Conservation (phyloP, 768 basidiomycete genomes). For the Clitopilus hobsonii region DNA sequence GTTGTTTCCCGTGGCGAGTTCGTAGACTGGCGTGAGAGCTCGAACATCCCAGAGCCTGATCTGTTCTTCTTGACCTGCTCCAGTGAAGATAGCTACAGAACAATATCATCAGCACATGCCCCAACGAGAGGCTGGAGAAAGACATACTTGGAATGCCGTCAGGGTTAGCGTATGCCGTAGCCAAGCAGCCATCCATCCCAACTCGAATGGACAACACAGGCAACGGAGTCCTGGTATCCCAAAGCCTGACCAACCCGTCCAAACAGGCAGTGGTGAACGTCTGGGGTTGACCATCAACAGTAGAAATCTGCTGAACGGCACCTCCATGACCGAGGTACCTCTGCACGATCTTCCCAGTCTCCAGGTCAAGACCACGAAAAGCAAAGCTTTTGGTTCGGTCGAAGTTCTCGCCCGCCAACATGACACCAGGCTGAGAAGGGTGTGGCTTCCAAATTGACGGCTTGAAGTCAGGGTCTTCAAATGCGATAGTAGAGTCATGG, state of each 20-base stretch:
- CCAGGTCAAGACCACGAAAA: slow-evolving; percentile 21
- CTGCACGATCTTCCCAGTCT: slow-evolving; percentile 19
- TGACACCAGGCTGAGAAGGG: background rate
- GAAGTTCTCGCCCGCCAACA: background rate
- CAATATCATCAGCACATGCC: background rate
- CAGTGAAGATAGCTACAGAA: slow-evolving; percentile 23
- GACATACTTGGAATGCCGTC: slow-evolving; percentile 30
- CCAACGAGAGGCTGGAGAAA: background rate
- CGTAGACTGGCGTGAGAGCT: slow-evolving; percentile 28
- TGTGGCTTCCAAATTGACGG: background rate
- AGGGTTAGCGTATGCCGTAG: slow-evolving; percentile 26
- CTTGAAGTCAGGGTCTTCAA: background rate
- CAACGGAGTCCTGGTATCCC: slow-evolving; percentile 29
- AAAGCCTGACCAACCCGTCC: slow-evolving; percentile 36
- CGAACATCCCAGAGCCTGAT: slow-evolving; percentile 42
- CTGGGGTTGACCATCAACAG: slow-evolving; percentile 27
- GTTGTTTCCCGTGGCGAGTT: slow-evolving; percentile 42
- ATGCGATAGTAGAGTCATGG: slow-evolving; percentile 10
- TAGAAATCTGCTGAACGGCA: slow-evolving; percentile 23
- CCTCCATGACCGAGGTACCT: slow-evolving; percentile 36
- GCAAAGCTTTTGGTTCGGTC: background rate
- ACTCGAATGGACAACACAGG: slow-evolving; percentile 27
- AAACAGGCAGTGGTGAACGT: slow-evolving; percentile 27
- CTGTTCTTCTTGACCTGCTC: slow-evolving; percentile 15
- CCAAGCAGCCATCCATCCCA: slow-evolving; percentile 10